phyloP scores from a whole-genome alignment of 2,329 filamentous ascomycete genomes.

The Claviceps maximensis region DNA sequence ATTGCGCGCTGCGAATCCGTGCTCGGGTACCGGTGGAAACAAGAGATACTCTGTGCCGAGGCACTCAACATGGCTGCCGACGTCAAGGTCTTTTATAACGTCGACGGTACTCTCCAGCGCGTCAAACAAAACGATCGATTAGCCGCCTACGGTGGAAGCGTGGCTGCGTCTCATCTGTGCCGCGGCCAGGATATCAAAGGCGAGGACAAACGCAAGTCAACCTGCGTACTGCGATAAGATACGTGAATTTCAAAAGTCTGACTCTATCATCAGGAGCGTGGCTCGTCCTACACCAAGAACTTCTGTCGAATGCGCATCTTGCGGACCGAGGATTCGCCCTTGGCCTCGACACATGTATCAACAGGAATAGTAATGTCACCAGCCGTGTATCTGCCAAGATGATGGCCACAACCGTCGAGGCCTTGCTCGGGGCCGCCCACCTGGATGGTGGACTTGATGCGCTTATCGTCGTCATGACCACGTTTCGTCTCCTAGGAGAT shows the following conservation, averaged over 20 bases:
- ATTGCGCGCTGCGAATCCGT: neutral
- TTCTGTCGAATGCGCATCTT: neutral
- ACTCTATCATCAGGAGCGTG: neutral
- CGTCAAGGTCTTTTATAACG: neutral
- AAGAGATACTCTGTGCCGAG: neutral
- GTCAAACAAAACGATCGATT: neutral
- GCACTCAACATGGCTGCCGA: neutral
- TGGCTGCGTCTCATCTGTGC: neutral
- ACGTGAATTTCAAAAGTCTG: neutral
- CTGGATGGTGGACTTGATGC: neutral
- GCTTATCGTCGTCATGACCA: neutral
- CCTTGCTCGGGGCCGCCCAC: neutral
- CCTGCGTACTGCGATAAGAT: neutral
- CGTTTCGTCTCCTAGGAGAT: no score
- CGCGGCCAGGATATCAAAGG: neutral
- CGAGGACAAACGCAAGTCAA: neutral
- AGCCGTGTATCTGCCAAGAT: neutral
- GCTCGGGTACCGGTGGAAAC: neutral
- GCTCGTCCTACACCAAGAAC: neutral
- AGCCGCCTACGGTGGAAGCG: neutral
- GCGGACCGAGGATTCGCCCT: neutral
- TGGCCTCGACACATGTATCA: neutral
- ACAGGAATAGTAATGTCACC: neutral
- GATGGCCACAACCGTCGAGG: neutral
- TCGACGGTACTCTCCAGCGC: neutral